Base-by-base conservation (phyloP, 1,139 yeast genomes). In the Debaryomycetaceae sp. region DNA sequence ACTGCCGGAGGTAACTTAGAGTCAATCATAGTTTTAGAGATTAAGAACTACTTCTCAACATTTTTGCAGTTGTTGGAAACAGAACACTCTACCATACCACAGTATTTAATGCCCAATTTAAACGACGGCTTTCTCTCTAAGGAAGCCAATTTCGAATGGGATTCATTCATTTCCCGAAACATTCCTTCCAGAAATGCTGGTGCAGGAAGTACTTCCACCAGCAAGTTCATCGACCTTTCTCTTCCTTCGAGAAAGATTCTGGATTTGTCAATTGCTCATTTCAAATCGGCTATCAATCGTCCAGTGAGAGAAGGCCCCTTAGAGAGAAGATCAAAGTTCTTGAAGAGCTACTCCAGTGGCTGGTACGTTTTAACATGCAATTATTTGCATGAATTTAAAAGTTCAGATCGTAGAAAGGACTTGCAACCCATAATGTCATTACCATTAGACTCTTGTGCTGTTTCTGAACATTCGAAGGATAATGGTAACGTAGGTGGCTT, bases 311-410 rank as follows among this genome's bases (percentile, higher is more conserved):
- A 89, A 34, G 97, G 98, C 1, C 79, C 75, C 53, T 72, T 93
- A 53, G 99, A 93, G 63, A 79, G 97, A 62, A 80, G 96, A 56
- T 87, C 97, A 1, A 93, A 91, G 69, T 90, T 83, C 62, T 75
- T 93, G 52, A 91, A 90, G 69, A 86, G 93, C 27, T 95, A 90
- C 65, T 82, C 96, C 5, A 80, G 83, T 53, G 96, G 95, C 5
- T 93, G 88, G 83, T 95, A 90, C 61, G 96, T 93, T 29, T 72
- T 93, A 53, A 90, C 99, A 1, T 87, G 97, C 46, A 82, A 84
- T 47, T 91, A 81, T 58, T 70, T 93, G 46, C 98, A 93, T 62
- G 99, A 93, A 66, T 88, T 93, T 66, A 91, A 90, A 68, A 73
- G 91, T 1, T 66, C 81, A 6, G 97, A 91, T 63, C 77, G 96